Evolutionary conservation across 1,284 basidiomycete species (phyloP).

Genomic region (Malassezia vespertilionis): DNA sequence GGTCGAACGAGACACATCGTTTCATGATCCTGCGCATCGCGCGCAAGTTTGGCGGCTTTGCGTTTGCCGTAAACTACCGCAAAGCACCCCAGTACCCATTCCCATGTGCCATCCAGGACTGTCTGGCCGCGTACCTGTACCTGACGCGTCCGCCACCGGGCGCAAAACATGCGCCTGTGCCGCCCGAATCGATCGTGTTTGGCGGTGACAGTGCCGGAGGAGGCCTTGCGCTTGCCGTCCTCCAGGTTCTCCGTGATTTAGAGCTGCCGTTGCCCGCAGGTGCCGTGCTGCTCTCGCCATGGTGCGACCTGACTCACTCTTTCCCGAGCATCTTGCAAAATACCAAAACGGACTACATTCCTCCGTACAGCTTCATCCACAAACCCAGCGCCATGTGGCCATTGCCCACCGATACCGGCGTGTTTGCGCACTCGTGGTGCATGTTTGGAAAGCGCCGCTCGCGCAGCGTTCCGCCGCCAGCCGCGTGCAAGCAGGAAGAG

Average conservation of each 20-base stretch:
- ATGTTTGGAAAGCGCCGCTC: background rate
- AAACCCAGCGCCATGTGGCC: slow-evolving; percentile 46
- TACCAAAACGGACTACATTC: slow-evolving; percentile 62
- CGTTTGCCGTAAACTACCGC: slow-evolving; percentile 48
- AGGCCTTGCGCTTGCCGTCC: slow-evolving; percentile 67
- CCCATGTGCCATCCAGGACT: slow-evolving; percentile 82
- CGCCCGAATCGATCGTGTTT: slow-evolving; percentile 66
- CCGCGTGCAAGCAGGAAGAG: background rate
- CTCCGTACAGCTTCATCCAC: slow-evolving; percentile 47
- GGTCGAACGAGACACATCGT: slow-evolving; percentile 52
- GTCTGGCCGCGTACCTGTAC: slow-evolving; percentile 69
- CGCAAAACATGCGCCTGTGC: slow-evolving; percentile 57
- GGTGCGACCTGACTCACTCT: slow-evolving; percentile 87
- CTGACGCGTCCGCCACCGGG: slow-evolving; percentile 61
- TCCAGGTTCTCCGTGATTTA: slow-evolving; percentile 82
- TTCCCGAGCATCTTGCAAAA: slow-evolving; percentile 80
- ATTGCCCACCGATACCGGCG: slow-evolving; percentile 12
- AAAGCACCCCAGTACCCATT: slow-evolving; percentile 57
- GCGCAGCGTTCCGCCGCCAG: background rate
- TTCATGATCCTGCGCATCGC: slow-evolving; percentile 49
- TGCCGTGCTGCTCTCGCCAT: slow-evolving; percentile 49
- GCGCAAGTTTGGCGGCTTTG: slow-evolving; percentile 49
- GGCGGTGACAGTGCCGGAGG: slow-evolving; percentile 92
- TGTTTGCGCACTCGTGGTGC: slow-evolving; percentile 2
- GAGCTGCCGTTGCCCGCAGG: slow-evolving; percentile 67